Base-by-base conservation (phyloP, 352 stramenopile genomes). In the Phytophthora sp. region DNA sequence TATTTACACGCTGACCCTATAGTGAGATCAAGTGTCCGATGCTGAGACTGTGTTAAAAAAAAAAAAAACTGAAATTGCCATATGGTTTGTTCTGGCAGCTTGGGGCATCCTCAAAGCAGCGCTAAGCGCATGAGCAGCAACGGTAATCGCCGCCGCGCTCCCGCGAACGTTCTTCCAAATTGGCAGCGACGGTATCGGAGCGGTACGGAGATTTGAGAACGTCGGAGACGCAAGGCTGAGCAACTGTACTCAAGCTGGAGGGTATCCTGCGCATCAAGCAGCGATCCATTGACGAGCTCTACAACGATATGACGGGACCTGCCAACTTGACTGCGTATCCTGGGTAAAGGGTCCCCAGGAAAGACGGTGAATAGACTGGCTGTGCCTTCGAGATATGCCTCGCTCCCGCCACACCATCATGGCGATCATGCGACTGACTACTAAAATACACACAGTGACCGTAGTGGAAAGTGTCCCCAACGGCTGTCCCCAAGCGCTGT, bases 391-490 rank as follows among this genome's bases (percentile, higher is more conserved):
- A 7, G 63, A 71, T 61, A 47, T 71, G 56, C 63, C 63, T 60
- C 12, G 55, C 9, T 70, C 55, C 63, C 56, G 45, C 53, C 16
- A 60, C 60, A 66, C 58, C 54, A n/a, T n/a, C n/a, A n/a, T n/a
- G n/a, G n/a, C n/a, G n/a, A n/a, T n/a, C n/a, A 49, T 66, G 52
- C 60, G 59, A 45, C 41, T 54, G 45, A n/a, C 46, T 39, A 36
- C 36, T 12, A 49, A 53, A 64, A 65, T 65, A 69, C n/a, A 53
- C 61, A 63, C 61, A 63, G 53, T 69, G 62, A n/a, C n/a, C n/a
- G n/a, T 39, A 29, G 8, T 15, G 31, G 12, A 54, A 69, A 69
- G 61, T 69, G 61, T 69, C 61, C 61, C 56, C 61, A 69, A 60
- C 62, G 35, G 33, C 55, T 70, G 63, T 65, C 55, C 55, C 55